These are phyloP conservation scores for Pelargonium nanum DNA, from an alignment of 345 rosid genomes.

Conservation along the genomic window DNA sequence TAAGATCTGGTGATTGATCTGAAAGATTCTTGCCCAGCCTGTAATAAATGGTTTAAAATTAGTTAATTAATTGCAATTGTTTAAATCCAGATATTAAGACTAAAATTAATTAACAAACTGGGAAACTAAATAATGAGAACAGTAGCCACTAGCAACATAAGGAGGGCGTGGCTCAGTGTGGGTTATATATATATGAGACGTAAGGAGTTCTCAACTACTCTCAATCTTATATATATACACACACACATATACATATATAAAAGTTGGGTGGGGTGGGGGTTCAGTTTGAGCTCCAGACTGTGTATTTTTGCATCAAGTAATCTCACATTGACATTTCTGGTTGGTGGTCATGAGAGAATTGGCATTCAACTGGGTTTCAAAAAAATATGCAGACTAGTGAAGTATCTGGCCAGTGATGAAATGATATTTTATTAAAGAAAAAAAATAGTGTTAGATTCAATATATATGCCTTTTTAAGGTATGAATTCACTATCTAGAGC, in stretches of 20 bases:
- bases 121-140: not conserved
- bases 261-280: too few relatives aligned
- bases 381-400: too few relatives aligned
- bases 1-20: constrained; percentile 96
- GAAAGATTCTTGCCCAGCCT: constrained; percentile 99
- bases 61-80: not conserved
- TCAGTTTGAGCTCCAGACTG: too few relatives aligned
- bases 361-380: too few relatives aligned
- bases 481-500: too few relatives aligned
- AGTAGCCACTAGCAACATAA: not conserved
- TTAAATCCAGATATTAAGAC: not conserved
- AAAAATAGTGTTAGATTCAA: not conserved
- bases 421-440: not conserved
- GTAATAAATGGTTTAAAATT: constrained; percentile 4
- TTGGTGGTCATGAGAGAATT: not conserved
- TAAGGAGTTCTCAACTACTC: too few relatives aligned
- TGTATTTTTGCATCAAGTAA: too few relatives aligned
- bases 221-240: too few relatives aligned
- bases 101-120: too few relatives aligned
- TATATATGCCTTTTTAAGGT: not conserved
- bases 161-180: not conserved
- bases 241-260: too few relatives aligned
- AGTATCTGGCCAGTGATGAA: not conserved
- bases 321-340: too few relatives aligned
- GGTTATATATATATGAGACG: not conserved